phyloP scores from a whole-genome alignment of 768 basidiomycete species.

The Glaciozyma martinii region DNA sequence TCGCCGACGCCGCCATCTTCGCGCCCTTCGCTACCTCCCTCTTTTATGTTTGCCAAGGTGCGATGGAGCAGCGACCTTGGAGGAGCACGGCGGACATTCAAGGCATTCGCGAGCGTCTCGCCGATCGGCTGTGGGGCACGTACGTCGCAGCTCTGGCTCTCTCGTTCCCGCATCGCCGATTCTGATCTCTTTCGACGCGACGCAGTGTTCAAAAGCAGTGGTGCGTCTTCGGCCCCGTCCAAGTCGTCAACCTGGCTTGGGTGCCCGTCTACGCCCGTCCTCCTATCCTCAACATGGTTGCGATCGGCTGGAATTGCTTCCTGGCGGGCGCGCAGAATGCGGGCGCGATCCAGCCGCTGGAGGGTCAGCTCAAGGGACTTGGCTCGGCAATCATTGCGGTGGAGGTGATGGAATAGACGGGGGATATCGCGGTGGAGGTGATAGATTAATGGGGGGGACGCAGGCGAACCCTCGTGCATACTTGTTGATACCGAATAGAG shows the following conservation, averaged over 20 bases:
- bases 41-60: conserved; percentile 26
- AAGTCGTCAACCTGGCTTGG: conserved; percentile 1
- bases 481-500: too few species aligned
- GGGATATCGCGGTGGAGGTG: too few species aligned
- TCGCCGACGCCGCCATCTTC: conserved; percentile 27
- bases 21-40: conserved; percentile 29
- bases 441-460: too few species aligned
- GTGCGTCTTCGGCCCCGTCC: background rate
- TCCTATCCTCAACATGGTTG: conserved; percentile 32
- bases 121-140: conserved; percentile 20
- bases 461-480: too few species aligned
- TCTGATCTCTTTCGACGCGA: background rate
- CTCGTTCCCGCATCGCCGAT: background rate
- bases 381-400: background rate
- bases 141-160: background rate
- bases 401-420: conserved; percentile 1
- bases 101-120: conserved; percentile 31
- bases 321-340: background rate
- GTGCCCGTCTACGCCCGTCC: conserved; percentile 33
- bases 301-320: background rate
- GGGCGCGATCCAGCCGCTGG: background rate
- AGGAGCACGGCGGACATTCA: background rate
- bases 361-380: background rate
- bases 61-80: conserved; percentile 16
- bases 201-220: conserved; percentile 12